Evolutionary conservation across 176 grass and related monocot species (phyloP), one percentile per base, ranked within the genome.

Genomic region (Avena insularis): DNA sequence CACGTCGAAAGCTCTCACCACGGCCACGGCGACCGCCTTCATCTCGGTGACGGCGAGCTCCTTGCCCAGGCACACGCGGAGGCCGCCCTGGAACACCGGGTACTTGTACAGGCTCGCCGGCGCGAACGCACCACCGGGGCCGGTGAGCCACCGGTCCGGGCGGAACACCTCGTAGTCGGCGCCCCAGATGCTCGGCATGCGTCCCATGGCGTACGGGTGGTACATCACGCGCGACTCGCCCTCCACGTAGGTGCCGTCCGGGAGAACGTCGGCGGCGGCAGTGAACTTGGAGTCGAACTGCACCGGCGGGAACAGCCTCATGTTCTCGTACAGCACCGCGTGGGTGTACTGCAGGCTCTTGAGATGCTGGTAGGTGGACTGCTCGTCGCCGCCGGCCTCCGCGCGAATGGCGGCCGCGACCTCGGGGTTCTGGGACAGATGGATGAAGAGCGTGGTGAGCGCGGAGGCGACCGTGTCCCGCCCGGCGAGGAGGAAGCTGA

Each of bases 141-240:
- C 15, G 40, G 49, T 63, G 55, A 94, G 67, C 92, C 92, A 94
- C 80, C 92, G 75, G 45, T 36, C 23, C 9, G 68, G 48, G 14
- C 82, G 85, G 87, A 94, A 94, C 47, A 76, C 69, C 45, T 12
- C 9, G 59, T 87, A 82, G 49, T 82, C 82, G 20, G 84, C 19
- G 8, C 92, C 92, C 92, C 92, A 94, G 82, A 92, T 78, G 69
- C 45, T 25, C 38, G 85, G 84, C 90, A 92, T 90, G 47, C 92
- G 54, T n/a, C 90, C 92, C 92, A 94, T 94, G 14, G 90, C 92
- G 79, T 92, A 94, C n/a, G 92, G 92, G 25, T 88, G 89, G 75
- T 92, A 94, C 20, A 90, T 94, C 59, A 92, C 90, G 3, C 92
- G 66, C 59, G 91, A 90, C 12, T 88, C 92, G 27, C 77, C 71